A percentile compares a stretch with the other conserved stretches of the same genome.
Conservation (phyloP, 495 filamentous ascomycete species). For the Pseudomonodictys pantanalensis region DNA sequence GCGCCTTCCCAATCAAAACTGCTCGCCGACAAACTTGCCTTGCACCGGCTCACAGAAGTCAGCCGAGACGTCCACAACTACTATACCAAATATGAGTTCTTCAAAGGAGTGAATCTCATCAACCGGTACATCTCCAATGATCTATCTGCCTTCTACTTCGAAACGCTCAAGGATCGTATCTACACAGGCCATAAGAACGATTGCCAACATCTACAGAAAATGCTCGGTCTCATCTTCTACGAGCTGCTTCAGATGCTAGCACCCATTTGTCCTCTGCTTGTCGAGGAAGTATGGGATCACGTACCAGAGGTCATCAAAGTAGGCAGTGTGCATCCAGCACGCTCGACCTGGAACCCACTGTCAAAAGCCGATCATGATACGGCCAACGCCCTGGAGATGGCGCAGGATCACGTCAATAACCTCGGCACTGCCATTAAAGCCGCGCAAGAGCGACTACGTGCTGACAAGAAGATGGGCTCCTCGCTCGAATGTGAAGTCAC, state of each 20-base stretch:
- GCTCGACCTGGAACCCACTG: conserved; percentile 40
- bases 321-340: conserved; percentile 53
- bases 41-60: conserved; percentile 66
- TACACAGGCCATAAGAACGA: conserved; percentile 71
- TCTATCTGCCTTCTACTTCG: conserved; percentile 90
- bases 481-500: conserved; percentile 69
- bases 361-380: not conserved
- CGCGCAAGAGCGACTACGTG: conserved; percentile 65
- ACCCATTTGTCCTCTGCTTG: conserved; percentile 78
- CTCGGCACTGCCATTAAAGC: conserved; percentile 56
- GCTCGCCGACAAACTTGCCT: conserved; percentile 66
- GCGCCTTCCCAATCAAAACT: conserved; percentile 42
- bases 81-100: conserved; percentile 74
- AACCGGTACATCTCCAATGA: conserved; percentile 77
- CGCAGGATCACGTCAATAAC: conserved; percentile 44
- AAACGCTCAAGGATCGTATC: conserved; percentile 82
- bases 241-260: conserved; percentile 72
- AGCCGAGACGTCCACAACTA: conserved; percentile 57
- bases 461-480: conserved; percentile 64
- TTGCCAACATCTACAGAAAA: conserved; percentile 58
- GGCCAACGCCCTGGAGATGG: not conserved
- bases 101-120: conserved; percentile 67
- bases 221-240: conserved; percentile 65
- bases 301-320: conserved; percentile 60
- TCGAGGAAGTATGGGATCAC: conserved; percentile 85